Conservation (phyloP, 2,329 filamentous ascomycete genomes). For the Cytospora mali region DNA sequence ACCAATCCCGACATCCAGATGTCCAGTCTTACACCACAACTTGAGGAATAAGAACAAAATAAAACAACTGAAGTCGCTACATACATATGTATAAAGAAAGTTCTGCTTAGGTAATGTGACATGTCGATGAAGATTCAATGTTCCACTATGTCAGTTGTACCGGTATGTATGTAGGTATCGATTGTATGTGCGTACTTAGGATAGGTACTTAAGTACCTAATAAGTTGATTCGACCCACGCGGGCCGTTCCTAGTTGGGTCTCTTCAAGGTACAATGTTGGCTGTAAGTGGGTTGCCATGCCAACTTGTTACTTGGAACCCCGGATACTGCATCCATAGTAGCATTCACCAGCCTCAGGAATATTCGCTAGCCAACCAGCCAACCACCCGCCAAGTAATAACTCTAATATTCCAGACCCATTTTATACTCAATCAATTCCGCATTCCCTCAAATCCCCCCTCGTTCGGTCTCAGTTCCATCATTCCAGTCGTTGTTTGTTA, state of each 20-base stretch:
- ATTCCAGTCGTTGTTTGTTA: background rate
- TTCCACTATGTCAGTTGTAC: background rate
- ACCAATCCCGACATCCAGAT: background rate
- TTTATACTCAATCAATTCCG: background rate
- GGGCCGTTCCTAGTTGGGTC: background rate
- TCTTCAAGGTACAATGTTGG: background rate
- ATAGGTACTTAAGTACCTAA: too few relatives aligned
- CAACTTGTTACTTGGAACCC: slow-evolving; percentile 4
- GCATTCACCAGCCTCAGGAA: slow-evolving; percentile 20
- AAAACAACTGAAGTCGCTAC: background rate
- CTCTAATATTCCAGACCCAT: background rate
- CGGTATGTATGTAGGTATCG: too few relatives aligned
- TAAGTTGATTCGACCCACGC: background rate
- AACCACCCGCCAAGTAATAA: too few relatives aligned
- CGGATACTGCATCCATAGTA: background rate
- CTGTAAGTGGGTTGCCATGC: slow-evolving; percentile 9
- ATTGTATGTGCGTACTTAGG: background rate
- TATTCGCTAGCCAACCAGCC: slow-evolving; percentile 1
- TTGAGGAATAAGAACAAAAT: background rate
- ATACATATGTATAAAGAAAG: too few relatives aligned
- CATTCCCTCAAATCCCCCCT: background rate
- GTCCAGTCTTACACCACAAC: background rate
- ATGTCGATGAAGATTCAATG: background rate
- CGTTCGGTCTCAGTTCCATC: background rate
- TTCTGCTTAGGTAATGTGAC: background rate